These are phyloP conservation scores for Talaromyces pinophilus DNA, from an alignment of 2,329 filamentous ascomycete genomes.

Conservation along the genomic window DNA sequence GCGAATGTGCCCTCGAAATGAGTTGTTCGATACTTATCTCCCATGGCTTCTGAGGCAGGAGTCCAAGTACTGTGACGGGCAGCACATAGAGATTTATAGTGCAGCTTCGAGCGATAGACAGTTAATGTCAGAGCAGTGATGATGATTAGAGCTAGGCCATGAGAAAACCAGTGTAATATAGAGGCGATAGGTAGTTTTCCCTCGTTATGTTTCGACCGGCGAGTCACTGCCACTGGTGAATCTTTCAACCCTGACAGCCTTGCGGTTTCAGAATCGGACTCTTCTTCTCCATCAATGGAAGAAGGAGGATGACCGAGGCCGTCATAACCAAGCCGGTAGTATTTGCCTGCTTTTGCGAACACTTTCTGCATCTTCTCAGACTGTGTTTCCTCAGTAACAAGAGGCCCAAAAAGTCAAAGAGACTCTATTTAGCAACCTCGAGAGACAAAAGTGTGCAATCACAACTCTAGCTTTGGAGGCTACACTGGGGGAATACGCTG, in stretches of 20 bases:
- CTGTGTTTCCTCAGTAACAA: not conserved
- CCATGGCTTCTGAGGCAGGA: not conserved
- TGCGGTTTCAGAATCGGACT: not conserved
- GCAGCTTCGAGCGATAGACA: not conserved
- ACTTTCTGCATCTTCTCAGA: not conserved
- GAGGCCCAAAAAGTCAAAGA: not conserved
- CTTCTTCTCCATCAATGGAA: not conserved
- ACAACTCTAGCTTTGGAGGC: not conserved
- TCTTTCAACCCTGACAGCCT: not conserved
- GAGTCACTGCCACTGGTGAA: not conserved
- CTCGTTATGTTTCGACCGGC: not conserved
- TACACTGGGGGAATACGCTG: not conserved
- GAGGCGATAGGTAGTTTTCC: not conserved
- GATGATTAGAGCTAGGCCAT: not conserved
- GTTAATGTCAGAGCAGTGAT: not conserved
- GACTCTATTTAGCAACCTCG: not conserved
- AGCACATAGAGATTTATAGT: not conserved
- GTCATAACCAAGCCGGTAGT: not conserved
- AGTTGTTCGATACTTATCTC: not conserved
- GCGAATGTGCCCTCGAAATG: constrained; percentile 12
- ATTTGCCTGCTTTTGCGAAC: not conserved
- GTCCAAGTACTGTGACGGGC: not conserved
- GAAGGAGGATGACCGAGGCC: not conserved
- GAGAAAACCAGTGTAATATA: constrained; percentile 13
- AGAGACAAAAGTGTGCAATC: not conserved